phyloP scores from a whole-genome alignment of 2,329 filamentous ascomycete genomes.

The Tolypocladium ophioglossoides region DNA sequence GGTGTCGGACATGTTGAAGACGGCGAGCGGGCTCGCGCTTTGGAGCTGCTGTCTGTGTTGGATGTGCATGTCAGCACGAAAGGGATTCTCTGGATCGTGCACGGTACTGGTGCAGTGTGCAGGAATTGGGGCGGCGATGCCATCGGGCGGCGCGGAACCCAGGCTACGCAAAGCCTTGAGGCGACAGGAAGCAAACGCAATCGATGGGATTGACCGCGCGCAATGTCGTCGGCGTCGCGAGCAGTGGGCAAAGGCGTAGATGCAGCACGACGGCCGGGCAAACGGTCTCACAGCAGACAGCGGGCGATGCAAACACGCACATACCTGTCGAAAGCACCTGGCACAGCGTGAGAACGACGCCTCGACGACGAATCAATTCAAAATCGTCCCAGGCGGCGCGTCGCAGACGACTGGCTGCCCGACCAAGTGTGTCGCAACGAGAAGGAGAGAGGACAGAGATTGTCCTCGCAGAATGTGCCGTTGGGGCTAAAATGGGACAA shows the following conservation, averaged over 20 bases:
- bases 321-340: not conserved
- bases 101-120: not conserved
- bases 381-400: not conserved
- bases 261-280: not conserved
- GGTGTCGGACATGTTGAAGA: not conserved
- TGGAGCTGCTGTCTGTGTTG: not conserved
- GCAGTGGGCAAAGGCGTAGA: not conserved
- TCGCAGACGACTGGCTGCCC: not conserved
- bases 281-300: not conserved
- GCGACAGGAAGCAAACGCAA: not conserved
- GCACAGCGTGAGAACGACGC: not conserved
- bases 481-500: not conserved
- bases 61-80: not conserved
- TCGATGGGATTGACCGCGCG: not conserved
- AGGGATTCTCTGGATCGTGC: not conserved
- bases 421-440: no score
- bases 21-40: not conserved
- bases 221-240: not conserved
- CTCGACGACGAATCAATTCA: not conserved
- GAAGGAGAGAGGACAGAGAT: not conserved
- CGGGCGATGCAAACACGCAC: not conserved
- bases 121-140: not conserved
- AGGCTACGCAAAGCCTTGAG: not conserved
- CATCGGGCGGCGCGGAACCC: not conserved
- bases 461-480: not conserved